phyloP scores from a whole-genome alignment of 1,139 yeast genomes.

The Magnusiomyces fungicola region DNA sequence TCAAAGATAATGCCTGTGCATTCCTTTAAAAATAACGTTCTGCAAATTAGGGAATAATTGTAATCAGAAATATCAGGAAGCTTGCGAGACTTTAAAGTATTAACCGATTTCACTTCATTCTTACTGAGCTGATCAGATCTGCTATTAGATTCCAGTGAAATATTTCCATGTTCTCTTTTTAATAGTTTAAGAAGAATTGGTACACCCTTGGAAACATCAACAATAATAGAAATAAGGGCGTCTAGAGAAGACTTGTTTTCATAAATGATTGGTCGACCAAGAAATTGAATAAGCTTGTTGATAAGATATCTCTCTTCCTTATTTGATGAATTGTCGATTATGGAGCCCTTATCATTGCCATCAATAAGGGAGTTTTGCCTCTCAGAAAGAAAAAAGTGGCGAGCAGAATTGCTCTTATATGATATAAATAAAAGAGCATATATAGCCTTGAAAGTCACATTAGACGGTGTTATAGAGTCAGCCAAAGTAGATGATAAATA shows the following conservation, averaged over 20 bases:
- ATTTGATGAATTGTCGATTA: too few species aligned
- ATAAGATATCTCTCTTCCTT: slow-evolving; percentile 66
- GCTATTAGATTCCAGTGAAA: slow-evolving; percentile 10
- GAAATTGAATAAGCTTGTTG: slow-evolving; percentile 54
- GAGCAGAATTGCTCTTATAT: slow-evolving; percentile 59
- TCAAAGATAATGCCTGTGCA: slow-evolving; percentile 83
- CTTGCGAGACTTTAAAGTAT: slow-evolving; percentile 15
- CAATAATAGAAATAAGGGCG: slow-evolving; percentile 63
- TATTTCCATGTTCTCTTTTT: slow-evolving; percentile 16
- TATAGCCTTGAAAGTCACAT: slow-evolving; percentile 69
- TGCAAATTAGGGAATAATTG: slow-evolving; percentile 56
- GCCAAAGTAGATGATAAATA: too few species aligned
- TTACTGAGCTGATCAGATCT: slow-evolving; percentile 15
- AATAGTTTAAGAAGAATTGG: slow-evolving; percentile 29
- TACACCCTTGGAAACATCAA: slow-evolving; percentile 70
- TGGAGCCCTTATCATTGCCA: slow-evolving; percentile 32
- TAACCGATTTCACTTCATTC: slow-evolving; percentile 2
- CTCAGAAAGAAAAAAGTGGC: slow-evolving; percentile 72
- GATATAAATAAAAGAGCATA: slow-evolving; percentile 69
- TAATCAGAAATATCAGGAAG: slow-evolving; percentile 61
- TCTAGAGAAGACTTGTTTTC: slow-evolving; percentile 76
- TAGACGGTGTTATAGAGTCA: slow-evolving; percentile 55
- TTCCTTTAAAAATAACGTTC: slow-evolving; percentile 72
- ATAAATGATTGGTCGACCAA: slow-evolving; percentile 56
- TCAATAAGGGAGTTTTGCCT: slow-evolving; percentile 55